A percentile compares a stretch with the other conserved stretches of the same genome.
These are phyloP conservation scores for Avena atlantica DNA, from an alignment of 176 grass and related monocot species.

Conservation along the genomic window DNA sequence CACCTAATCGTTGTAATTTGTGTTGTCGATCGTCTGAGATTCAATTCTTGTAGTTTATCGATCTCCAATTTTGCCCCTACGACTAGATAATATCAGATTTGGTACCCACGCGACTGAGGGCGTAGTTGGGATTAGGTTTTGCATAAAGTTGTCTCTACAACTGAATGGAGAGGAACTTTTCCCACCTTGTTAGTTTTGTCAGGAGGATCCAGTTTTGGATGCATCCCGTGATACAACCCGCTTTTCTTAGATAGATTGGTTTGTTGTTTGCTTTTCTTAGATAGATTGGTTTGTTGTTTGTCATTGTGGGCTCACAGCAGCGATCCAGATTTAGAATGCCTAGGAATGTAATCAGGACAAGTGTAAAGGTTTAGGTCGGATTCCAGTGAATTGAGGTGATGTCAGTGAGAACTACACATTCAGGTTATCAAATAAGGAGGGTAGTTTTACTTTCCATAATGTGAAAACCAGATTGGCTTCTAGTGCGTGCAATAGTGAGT, in stretches of 20 bases:
- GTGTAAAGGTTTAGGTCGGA: background rate
- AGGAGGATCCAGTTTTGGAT: background rate
- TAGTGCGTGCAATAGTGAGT: background rate
- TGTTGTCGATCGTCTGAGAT: background rate
- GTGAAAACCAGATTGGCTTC: background rate
- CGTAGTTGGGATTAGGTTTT: conserved; percentile 16
- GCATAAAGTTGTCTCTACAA: background rate
- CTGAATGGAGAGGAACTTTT: background rate
- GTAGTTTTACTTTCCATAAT: background rate
- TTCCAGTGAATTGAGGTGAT: background rate
- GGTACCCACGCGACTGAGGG: background rate
- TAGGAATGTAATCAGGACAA: background rate
- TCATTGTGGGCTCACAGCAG: background rate
- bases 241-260: background rate
- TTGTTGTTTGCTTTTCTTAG: too few relatives aligned
- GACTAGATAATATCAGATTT: conserved; percentile 35
- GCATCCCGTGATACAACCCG: background rate
- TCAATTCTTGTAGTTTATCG: background rate
- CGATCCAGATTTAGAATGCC: conserved; percentile 14
- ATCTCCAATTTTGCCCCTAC: conserved; percentile 3
- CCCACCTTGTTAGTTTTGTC: background rate
- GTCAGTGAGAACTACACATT: background rate
- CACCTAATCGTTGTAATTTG: background rate
- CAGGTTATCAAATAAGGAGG: background rate
- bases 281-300: conserved; percentile 24